Conservation (phyloP, 352 stramenopile genomes). For the Halophytophthora polymorphica region DNA sequence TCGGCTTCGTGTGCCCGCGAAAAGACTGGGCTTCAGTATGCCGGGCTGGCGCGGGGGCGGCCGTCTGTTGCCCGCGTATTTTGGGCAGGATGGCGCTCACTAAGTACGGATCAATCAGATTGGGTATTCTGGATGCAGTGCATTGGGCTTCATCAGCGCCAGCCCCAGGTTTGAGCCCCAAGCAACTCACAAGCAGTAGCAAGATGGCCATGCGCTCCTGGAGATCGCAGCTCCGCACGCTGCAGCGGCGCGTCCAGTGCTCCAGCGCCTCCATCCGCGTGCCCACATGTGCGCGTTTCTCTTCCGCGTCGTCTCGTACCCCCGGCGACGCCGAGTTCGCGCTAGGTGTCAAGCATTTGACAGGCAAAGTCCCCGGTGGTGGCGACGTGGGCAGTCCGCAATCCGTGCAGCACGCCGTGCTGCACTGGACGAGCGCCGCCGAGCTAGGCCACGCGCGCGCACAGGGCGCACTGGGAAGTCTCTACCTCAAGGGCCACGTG, state of each 20-base stretch:
- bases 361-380: conserved; percentile 34
- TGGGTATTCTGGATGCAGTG: too few relatives aligned
- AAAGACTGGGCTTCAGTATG: too few relatives aligned
- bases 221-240: conserved; percentile 9
- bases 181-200: too few relatives aligned
- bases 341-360: conserved; percentile 54
- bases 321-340: conserved; percentile 51
- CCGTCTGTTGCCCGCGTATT: too few relatives aligned
- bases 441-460: conserved; percentile 68
- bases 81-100: too few relatives aligned
- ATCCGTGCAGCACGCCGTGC: conserved; percentile 48
- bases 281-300: conserved; percentile 2
- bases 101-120: too few relatives aligned
- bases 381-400: conserved; percentile 24
- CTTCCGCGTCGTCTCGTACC: conserved; percentile 5
- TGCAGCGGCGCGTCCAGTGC: conserved; percentile 16
- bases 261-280: conserved; percentile 1
- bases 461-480: conserved; percentile 62
- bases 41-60: too few relatives aligned
- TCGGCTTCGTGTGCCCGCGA: too few relatives aligned
- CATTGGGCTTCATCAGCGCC: too few relatives aligned
- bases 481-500: conserved; percentile 64
- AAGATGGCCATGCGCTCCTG: conserved; percentile 8
- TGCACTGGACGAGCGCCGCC: conserved; percentile 79
- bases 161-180: too few relatives aligned